A percentile compares a stretch with the other conserved stretches of the same genome.
Evolutionary conservation across 768 basidiomycete species (phyloP).

Genomic region (Scleroderma bovista): DNA sequence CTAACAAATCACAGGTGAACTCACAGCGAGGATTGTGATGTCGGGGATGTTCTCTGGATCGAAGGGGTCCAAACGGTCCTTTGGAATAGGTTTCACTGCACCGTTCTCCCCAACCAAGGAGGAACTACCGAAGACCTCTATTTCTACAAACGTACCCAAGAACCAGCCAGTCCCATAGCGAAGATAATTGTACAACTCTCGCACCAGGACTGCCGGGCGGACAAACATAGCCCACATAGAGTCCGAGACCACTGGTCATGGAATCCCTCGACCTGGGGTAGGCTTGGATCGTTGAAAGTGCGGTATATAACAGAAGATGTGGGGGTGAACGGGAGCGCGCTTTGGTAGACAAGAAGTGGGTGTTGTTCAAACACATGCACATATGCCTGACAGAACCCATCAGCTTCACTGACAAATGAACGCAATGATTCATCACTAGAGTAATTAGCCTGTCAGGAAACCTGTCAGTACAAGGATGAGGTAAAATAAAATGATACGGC

Average conservation of each 20-base stretch:
- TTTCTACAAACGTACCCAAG: conserved; percentile 25
- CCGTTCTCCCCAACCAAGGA: conserved; percentile 18
- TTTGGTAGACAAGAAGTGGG: conserved; percentile 27
- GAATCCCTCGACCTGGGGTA: conserved; percentile 22
- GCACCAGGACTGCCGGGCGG: conserved; percentile 21
- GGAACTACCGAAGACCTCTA: conserved; percentile 28
- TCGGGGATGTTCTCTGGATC: conserved; percentile 30
- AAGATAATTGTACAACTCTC: conserved; percentile 31
- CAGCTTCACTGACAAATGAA: conserved; percentile 19
- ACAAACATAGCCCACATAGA: conserved; percentile 24
- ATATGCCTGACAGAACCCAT: conserved; percentile 29
- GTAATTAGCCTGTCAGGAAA: conserved; percentile 11
- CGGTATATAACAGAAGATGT: conserved; percentile 20
- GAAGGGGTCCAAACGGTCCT: conserved; percentile 15
- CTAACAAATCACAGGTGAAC: neutral
- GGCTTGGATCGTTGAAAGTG: conserved; percentile 20
- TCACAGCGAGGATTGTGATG: conserved; percentile 34
- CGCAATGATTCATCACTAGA: conserved; percentile 12
- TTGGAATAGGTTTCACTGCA: conserved; percentile 2
- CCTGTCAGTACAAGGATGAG: neutral
- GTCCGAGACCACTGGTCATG: conserved; percentile 29
- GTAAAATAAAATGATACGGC: neutral
- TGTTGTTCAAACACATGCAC: conserved; percentile 27
- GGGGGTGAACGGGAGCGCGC: conserved; percentile 28
- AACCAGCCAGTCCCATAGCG: conserved; percentile 31